Percentiles rank a stretch among this genome's conserved stretches.
Evolutionary conservation across 305 asterid species (phyloP).

Genomic region (Salvia sclarea): DNA sequence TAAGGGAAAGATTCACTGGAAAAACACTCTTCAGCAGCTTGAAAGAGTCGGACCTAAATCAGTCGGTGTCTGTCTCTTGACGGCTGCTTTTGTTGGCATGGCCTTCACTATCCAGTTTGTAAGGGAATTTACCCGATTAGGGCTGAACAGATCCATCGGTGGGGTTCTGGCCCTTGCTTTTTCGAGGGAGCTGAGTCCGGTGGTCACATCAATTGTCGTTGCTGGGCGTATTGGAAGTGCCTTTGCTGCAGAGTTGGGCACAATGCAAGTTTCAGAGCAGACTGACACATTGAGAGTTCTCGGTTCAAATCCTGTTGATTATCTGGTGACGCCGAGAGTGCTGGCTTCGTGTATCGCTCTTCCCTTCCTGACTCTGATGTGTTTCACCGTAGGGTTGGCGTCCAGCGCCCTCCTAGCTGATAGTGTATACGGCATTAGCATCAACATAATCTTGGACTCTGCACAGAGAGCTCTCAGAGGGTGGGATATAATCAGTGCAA

Average conservation of each 20-base stretch:
- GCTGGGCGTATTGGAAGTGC: slow-evolving; percentile 98
- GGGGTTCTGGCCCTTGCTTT: slow-evolving; percentile 91
- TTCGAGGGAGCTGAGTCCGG: slow-evolving; percentile 89
- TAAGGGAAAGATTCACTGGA: slow-evolving; percentile 80
- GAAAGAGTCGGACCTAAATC: slow-evolving; percentile 92
- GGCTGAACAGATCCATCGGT: slow-evolving; percentile 83
- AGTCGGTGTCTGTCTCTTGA: slow-evolving; percentile 83
- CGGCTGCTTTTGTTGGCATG: slow-evolving; percentile 96
- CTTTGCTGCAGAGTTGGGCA: slow-evolving; percentile 93
- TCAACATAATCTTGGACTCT: slow-evolving; percentile 83
- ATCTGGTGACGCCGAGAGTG: slow-evolving; percentile 86
- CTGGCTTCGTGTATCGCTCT: slow-evolving; percentile 74
- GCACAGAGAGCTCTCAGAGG: slow-evolving; percentile 75
- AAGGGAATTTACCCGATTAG: slow-evolving; percentile 86
- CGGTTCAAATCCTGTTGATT: slow-evolving; percentile 84
- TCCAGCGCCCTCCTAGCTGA: slow-evolving; percentile 84
- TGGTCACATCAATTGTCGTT: slow-evolving; percentile 83
- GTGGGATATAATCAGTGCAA: slow-evolving; percentile 90
- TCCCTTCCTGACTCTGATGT: slow-evolving; percentile 76
- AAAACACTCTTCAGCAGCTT: slow-evolving; percentile 81
- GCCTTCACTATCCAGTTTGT: slow-evolving; percentile 97
- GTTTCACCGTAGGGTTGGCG: slow-evolving; percentile 86
- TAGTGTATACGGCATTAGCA: slow-evolving; percentile 73
- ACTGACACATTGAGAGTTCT: slow-evolving; percentile 91
- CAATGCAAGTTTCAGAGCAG: slow-evolving; percentile 99